These are phyloP conservation scores for Fusarium coffeatum DNA, from an alignment of 2,329 filamentous ascomycete genomes.

Conservation along the genomic window DNA sequence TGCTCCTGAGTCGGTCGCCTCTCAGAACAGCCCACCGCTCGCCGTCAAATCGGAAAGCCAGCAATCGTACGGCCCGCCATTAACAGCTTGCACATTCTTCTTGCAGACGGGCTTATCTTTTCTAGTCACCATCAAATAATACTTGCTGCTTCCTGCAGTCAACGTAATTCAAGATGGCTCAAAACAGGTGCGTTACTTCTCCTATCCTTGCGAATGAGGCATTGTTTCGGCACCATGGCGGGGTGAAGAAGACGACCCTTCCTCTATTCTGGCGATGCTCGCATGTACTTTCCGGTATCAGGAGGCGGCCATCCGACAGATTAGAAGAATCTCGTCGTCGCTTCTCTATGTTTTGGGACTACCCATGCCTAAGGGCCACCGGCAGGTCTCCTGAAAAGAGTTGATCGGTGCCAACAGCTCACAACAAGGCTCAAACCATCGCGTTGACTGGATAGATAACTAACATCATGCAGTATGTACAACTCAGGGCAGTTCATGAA, in stretches of 20 bases:
- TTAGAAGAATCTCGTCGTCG: background rate
- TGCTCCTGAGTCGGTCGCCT: slow-evolving; percentile 32
- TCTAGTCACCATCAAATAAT: slow-evolving; percentile 12
- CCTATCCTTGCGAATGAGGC: slow-evolving; percentile 11
- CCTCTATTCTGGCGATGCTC: background rate
- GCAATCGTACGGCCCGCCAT: slow-evolving; percentile 17
- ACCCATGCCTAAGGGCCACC: background rate
- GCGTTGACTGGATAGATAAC: slow-evolving; percentile 15
- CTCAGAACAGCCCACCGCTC: slow-evolving; percentile 28
- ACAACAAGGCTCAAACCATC: background rate
- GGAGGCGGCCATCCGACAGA: background rate
- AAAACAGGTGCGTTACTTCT: slow-evolving; percentile 48
- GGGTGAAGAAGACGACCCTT: slow-evolving; percentile 24
- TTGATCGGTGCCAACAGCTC: slow-evolving; percentile 11
- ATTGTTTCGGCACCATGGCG: slow-evolving; percentile 24
- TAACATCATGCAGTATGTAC: slow-evolving; percentile 61
- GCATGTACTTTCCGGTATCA: slow-evolving; percentile 1
- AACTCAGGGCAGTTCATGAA: slow-evolving; percentile 87
- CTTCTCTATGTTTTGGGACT: background rate
- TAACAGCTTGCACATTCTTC: slow-evolving; percentile 13
- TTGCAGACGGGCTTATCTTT: slow-evolving; percentile 15
- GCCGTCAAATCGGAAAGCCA: slow-evolving; percentile 22
- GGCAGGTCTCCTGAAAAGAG: background rate
- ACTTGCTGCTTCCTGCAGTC: slow-evolving; percentile 21
- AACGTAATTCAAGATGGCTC: slow-evolving; percentile 48